These are phyloP conservation scores for Suillus variegatus DNA, from an alignment of 768 basidiomycete genomes.

Conservation along the genomic window DNA sequence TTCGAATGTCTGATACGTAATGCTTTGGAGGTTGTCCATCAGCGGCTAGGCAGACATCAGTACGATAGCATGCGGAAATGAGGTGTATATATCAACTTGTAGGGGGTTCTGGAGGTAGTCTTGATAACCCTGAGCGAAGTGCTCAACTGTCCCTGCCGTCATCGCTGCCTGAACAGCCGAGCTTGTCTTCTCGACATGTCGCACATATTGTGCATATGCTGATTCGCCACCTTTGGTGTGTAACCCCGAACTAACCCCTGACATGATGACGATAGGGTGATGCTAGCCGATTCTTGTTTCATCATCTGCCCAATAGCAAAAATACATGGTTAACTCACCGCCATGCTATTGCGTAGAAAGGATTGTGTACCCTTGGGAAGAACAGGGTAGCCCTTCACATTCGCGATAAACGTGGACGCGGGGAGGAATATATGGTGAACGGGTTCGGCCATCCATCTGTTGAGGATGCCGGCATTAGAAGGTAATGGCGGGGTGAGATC, in stretches of 20 bases:
- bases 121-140: slow-evolving; percentile 91
- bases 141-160: slow-evolving; percentile 76
- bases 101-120: slow-evolving; percentile 95
- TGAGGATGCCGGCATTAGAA: slow-evolving; percentile 68
- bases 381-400: slow-evolving; percentile 95
- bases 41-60: slow-evolving; percentile 61
- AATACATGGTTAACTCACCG: slow-evolving; percentile 47
- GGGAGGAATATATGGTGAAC: slow-evolving; percentile 89
- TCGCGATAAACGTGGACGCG: slow-evolving; percentile 89
- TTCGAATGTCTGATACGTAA: slow-evolving; percentile 97
- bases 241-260: slow-evolving; percentile 60
- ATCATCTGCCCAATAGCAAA: slow-evolving; percentile 18
- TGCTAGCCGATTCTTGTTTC: slow-evolving; percentile 52
- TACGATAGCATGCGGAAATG: slow-evolving; percentile 5
- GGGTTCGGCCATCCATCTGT: slow-evolving; percentile 92
- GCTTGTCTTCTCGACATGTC: slow-evolving; percentile 81
- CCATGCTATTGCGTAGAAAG: slow-evolving; percentile 89
- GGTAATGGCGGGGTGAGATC: slow-evolving; percentile 91
- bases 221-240: slow-evolving; percentile 81
- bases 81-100: slow-evolving; percentile 53
- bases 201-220: slow-evolving; percentile 89
- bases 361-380: slow-evolving; percentile 90
- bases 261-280: slow-evolving; percentile 81
- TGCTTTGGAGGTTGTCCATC: slow-evolving; percentile 95
- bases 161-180: slow-evolving; percentile 61